A percentile compares a stretch with the other conserved stretches of the same genome.
phyloP scores from a whole-genome alignment of 495 filamentous ascomycete genomes.

The Podospora pseudopauciseta region DNA sequence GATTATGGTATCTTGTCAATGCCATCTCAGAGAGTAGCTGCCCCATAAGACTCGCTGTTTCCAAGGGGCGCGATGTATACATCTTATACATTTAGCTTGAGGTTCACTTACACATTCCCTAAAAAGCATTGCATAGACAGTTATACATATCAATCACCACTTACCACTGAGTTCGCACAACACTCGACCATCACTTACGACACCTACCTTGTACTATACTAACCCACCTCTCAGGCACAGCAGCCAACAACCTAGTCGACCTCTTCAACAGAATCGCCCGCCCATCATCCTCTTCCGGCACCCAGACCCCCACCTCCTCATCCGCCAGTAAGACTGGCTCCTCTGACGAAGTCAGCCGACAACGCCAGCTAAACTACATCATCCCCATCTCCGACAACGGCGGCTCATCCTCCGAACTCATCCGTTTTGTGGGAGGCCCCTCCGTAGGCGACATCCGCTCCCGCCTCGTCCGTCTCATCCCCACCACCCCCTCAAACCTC shows the following conservation, averaged over 20 bases:
- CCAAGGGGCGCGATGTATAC: too few relatives aligned
- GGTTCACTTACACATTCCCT: neutral
- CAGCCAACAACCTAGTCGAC: slow-evolving; percentile 90
- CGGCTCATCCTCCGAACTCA: slow-evolving; percentile 84
- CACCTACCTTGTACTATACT: neutral
- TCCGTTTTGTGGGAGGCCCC: slow-evolving; percentile 88
- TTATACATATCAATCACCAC: neutral
- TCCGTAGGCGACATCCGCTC: slow-evolving; percentile 10
- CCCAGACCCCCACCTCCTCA: neutral
- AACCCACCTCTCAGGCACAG: slow-evolving; percentile 59
- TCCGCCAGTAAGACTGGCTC: neutral
- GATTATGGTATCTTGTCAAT: too few relatives aligned
- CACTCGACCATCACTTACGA: neutral
- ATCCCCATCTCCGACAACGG: slow-evolving; percentile 97
- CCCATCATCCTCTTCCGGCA: slow-evolving; percentile 28
- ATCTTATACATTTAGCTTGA: neutral
- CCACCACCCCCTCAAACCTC: slow-evolving; percentile 59
- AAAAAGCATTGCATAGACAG: too few relatives aligned
- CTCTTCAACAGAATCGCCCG: slow-evolving; percentile 75
- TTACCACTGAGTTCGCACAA: neutral
- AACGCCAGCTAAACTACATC: slow-evolving; percentile 71
- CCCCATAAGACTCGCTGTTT: too few relatives aligned
- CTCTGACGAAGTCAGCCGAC: slow-evolving; percentile 34
- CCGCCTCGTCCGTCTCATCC: slow-evolving; percentile 87
- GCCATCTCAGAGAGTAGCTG: too few relatives aligned